phyloP scores from a whole-genome alignment of 257 asterid genomes.

The Vinca minor region DNA sequence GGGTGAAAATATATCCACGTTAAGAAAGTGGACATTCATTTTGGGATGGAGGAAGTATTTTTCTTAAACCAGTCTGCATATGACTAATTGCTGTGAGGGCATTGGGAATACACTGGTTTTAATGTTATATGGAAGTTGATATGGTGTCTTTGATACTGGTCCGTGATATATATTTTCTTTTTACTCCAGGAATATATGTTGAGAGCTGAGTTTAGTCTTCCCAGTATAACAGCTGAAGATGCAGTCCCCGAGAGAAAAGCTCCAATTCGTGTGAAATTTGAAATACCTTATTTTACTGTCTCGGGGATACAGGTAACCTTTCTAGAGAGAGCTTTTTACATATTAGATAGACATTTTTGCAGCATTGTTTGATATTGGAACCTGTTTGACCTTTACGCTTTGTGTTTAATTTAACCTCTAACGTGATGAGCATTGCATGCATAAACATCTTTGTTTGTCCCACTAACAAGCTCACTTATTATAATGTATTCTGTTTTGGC shows the following conservation, averaged over 20 bases:
- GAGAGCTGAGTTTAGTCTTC: constrained; percentile 95
- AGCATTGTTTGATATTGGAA: neutral
- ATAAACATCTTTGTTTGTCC: too few species aligned
- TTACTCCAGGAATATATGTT: constrained; percentile 78
- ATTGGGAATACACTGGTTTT: neutral
- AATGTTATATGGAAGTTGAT: neutral
- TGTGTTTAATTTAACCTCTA: neutral
- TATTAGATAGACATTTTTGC: neutral
- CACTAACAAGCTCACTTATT: too few species aligned
- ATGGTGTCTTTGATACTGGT: neutral
- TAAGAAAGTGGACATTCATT: too few species aligned
- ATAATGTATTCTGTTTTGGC: neutral
- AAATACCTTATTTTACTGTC: constrained; percentile 97
- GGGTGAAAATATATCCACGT: too few species aligned
- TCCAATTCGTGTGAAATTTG: constrained; percentile 95
- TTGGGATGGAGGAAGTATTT: too few species aligned
- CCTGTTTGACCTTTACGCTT: neutral
- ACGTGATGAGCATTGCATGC: too few species aligned
- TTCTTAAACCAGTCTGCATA: too few species aligned
- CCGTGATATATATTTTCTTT: constrained; percentile 4
- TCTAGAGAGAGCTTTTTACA: neutral
- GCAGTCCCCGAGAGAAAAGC: constrained; percentile 87
- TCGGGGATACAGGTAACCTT: constrained; percentile 91
- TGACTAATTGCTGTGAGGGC: neutral
- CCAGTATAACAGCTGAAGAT: constrained; percentile 89